A percentile compares a stretch with the other conserved stretches of the same genome.
phyloP scores from a whole-genome alignment of 768 basidiomycete species.

The Macrolepiota fuliginosa region DNA sequence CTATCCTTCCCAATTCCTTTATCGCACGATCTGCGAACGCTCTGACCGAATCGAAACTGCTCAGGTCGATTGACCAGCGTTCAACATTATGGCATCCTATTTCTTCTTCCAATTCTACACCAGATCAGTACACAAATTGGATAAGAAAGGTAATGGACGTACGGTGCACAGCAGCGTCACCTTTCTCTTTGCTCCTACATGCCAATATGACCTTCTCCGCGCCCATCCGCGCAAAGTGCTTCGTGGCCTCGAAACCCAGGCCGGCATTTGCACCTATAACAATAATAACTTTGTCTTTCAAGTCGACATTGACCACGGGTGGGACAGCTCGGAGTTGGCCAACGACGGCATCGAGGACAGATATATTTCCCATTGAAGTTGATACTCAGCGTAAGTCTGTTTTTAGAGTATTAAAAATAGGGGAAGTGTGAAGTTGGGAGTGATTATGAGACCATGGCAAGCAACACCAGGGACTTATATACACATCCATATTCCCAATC shows the following conservation, averaged over 20 bases:
- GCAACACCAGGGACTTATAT: too few species aligned
- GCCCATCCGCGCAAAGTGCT: constrained; percentile 44
- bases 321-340: constrained; percentile 17
- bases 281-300: constrained; percentile 46
- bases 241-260: constrained; percentile 43
- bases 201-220: constrained; percentile 35
- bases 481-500: too few species aligned
- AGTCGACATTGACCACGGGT: constrained; percentile 30
- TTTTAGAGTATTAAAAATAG: too few species aligned
- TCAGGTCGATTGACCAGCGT: too few species aligned
- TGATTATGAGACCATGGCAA: too few species aligned
- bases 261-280: constrained; percentile 51
- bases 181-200: constrained; percentile 33
- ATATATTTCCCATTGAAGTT: not conserved
- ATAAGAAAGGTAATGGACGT: constrained; percentile 11
- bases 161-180: constrained; percentile 33
- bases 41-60: too few species aligned
- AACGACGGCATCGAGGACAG: not conserved
- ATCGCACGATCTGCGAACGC: too few species aligned
- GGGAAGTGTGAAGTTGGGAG: too few species aligned
- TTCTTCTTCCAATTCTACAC: constrained; percentile 21
- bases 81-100: constrained; percentile 23
- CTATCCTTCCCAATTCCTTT: too few species aligned
- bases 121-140: too few species aligned
- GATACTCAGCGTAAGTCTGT: too few species aligned